Evolutionary conservation across 148 eudicot genomes (phyloP).

Genomic region (Chenopodium album): DNA sequence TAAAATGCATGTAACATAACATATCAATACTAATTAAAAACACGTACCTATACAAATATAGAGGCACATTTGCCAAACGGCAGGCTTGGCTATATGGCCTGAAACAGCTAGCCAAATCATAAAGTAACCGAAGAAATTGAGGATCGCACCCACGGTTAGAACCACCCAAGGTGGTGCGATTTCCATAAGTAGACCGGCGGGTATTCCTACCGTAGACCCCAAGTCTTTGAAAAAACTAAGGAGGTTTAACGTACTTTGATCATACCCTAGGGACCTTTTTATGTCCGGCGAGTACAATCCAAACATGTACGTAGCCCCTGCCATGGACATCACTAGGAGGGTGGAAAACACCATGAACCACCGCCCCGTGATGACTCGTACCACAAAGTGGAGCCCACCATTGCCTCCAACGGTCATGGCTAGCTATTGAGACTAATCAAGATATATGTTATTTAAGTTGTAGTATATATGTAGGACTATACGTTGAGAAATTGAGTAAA

Average conservation of each 20-base stretch:
- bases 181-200: conserved; percentile 40
- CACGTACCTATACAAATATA: conserved; percentile 41
- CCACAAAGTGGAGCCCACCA: background rate
- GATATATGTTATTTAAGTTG: no score
- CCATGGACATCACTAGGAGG: conserved; percentile 35
- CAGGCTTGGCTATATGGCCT: conserved; percentile 32
- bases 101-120: conserved; percentile 52
- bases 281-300: conserved; percentile 37
- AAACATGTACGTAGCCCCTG: conserved; percentile 50
- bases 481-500: no score
- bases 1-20: no score
- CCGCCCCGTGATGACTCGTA: conserved; percentile 28
- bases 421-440: no score
- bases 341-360: conserved; percentile 54
- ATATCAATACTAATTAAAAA: no score
- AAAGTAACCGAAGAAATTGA: conserved; percentile 46
- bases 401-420: background rate
- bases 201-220: conserved; percentile 37
- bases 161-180: conserved; percentile 43
- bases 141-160: conserved; percentile 29
- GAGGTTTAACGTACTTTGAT: conserved; percentile 40
- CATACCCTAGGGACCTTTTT: conserved; percentile 35
- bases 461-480: no score
- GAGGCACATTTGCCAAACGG: conserved; percentile 50
- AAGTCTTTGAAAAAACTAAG: conserved; percentile 44